Evolutionary conservation across 441 rosid species (phyloP).

Genomic region (Dalechampia spathulata): DNA sequence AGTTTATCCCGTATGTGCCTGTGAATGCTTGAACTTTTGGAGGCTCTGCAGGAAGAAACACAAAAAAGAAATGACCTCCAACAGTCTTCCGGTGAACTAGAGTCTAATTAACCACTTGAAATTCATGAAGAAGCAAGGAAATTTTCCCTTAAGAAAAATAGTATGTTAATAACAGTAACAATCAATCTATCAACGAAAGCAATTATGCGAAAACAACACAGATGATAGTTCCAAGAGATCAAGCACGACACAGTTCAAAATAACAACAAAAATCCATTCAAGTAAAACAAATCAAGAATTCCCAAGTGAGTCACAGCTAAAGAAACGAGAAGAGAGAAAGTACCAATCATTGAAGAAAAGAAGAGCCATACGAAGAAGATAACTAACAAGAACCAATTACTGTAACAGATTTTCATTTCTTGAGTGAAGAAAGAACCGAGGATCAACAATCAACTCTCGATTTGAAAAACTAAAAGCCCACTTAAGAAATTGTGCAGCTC

Average conservation of each 20-base stretch:
- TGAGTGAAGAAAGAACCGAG: conserved; percentile 17
- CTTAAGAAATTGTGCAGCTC: conserved; percentile 14
- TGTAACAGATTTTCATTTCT: conserved; percentile 28
- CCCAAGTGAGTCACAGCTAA: neutral
- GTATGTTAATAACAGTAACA: too few relatives aligned
- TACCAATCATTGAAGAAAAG: conserved; percentile 37
- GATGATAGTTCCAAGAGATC: conserved; percentile 4
- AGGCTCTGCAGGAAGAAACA: conserved; percentile 27
- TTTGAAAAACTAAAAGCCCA: neutral
- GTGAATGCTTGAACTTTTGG: conserved; percentile 47
- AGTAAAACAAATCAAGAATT: too few relatives aligned
- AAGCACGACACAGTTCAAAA: conserved; percentile 9
- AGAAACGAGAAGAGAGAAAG: conserved; percentile 15
- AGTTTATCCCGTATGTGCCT: conserved; percentile 90
- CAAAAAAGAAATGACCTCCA: too few relatives aligned
- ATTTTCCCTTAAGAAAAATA: too few relatives aligned
- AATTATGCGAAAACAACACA: conserved; percentile 10
- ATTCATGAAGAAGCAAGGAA: too few relatives aligned
- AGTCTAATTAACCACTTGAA: too few relatives aligned
- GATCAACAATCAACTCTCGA: neutral
- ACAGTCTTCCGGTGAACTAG: too few relatives aligned
- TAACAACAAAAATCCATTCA: neutral
- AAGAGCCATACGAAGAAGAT: conserved; percentile 20
- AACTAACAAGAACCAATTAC: conserved; percentile 17
- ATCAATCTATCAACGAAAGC: too few relatives aligned